Evolutionary conservation across 257 asterid species (phyloP).

Genomic region (Nicotiana tabacum): DNA sequence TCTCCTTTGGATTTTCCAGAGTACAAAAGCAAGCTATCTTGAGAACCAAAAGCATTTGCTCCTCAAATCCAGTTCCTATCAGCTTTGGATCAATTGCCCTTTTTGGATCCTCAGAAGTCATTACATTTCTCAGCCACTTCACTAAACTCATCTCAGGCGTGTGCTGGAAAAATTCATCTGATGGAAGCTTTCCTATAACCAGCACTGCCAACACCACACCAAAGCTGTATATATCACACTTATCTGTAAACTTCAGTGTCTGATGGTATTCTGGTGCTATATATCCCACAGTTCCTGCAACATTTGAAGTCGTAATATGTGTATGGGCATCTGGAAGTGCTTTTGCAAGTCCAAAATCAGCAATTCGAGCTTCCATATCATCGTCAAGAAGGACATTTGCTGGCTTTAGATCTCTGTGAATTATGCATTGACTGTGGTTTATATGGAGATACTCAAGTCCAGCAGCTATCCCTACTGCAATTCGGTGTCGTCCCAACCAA

Average conservation of each 20-base stretch:
- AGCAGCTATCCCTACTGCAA: conserved; percentile 65
- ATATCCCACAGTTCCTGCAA: conserved; percentile 77
- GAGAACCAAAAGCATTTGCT: conserved; percentile 77
- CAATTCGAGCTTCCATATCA: conserved; percentile 83
- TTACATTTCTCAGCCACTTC: conserved; percentile 78
- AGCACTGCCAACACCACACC: conserved; percentile 61
- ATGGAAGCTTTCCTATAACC: conserved; percentile 66
- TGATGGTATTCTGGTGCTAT: conserved; percentile 83
- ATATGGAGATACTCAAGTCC: conserved; percentile 82
- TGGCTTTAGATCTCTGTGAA: conserved; percentile 83
- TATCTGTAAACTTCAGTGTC: conserved; percentile 71
- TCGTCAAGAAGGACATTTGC: conserved; percentile 78
- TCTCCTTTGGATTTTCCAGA: conserved; percentile 68
- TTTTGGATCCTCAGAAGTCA: conserved; percentile 64
- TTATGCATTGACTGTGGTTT: conserved; percentile 52
- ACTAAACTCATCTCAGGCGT: conserved; percentile 68
- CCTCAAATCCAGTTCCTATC: conserved; percentile 61
- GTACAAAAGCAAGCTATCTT: conserved; percentile 85
- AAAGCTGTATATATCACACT: conserved; percentile 77
- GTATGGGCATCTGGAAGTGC: conserved; percentile 62
- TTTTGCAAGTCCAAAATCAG: conserved; percentile 84
- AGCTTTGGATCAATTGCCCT: conserved; percentile 54
- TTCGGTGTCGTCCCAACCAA: conserved; percentile 62
- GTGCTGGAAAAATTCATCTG: conserved; percentile 61
- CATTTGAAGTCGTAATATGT: conserved; percentile 56